Evolutionary conservation across 805 yeast genomes (phyloP).

Genomic region (Saturnispora dispora): DNA sequence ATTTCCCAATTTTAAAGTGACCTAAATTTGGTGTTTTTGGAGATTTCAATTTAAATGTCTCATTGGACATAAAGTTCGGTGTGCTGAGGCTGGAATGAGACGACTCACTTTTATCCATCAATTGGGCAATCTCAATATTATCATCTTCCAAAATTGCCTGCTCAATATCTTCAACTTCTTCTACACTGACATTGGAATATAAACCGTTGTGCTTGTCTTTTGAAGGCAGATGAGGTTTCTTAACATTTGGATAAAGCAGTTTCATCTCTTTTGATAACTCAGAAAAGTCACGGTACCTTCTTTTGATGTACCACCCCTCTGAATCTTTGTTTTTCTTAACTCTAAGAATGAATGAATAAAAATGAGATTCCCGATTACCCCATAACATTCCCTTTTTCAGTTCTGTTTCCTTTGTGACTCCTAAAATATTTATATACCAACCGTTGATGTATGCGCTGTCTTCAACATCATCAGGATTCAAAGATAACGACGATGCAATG

Average conservation of each 20-base stretch:
- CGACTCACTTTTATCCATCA: neutral
- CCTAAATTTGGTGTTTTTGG: conserved; percentile 5
- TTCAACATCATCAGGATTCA: conserved; percentile 29
- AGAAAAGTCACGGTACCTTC: conserved; percentile 63
- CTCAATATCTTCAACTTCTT: conserved; percentile 8
- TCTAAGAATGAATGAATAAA: conserved; percentile 41
- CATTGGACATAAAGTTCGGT: neutral
- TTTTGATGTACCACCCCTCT: conserved; percentile 39
- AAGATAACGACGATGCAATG: conserved; percentile 17
- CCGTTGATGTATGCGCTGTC: conserved; percentile 42
- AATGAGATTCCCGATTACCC: conserved; percentile 19
- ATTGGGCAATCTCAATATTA: neutral
- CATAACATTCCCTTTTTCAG: conserved; percentile 15
- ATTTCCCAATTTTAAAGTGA: conserved; percentile 12
- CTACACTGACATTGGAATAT: conserved; percentile 13
- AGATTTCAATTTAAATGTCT: conserved; percentile 1
- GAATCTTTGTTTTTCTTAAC: conserved; percentile 29
- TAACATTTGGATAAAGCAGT: conserved; percentile 58
- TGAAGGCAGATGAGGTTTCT: conserved; percentile 31
- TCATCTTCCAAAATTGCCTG: neutral
- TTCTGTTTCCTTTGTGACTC: conserved; percentile 40
- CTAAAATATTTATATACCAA: conserved; percentile 54
- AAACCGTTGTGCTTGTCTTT: conserved; percentile 22
- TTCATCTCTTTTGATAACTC: conserved; percentile 44
- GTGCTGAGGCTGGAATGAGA: neutral